phyloP scores from a whole-genome alignment of 2,329 filamentous ascomycete genomes.

The Verticillium longisporum region DNA sequence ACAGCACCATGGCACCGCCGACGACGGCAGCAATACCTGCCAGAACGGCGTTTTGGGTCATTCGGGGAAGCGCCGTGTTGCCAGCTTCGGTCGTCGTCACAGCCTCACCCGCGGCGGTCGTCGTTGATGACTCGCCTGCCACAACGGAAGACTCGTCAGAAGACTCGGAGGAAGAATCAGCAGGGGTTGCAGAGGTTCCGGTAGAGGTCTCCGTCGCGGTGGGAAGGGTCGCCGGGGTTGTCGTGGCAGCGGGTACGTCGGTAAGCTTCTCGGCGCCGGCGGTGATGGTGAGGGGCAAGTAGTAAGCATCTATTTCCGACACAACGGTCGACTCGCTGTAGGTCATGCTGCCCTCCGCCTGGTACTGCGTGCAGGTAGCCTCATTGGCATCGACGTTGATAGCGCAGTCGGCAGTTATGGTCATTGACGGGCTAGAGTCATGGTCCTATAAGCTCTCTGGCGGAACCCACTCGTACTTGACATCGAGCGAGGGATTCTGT shows the following conservation, averaged over 20 bases:
- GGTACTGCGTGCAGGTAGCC: constrained; percentile 15
- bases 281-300: constrained; percentile 26
- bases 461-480: neutral
- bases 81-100: neutral
- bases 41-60: constrained; percentile 26
- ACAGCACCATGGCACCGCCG: constrained; percentile 26
- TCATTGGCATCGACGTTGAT: constrained; percentile 13
- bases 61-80: constrained; percentile 23
- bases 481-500: neutral
- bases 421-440: neutral
- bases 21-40: constrained; percentile 25
- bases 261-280: constrained; percentile 28
- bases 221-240: constrained; percentile 9
- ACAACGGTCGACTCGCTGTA: constrained; percentile 1
- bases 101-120: neutral
- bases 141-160: neutral
- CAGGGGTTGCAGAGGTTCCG: neutral
- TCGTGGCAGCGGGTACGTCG: constrained; percentile 3
- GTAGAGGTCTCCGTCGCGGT: neutral
- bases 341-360: neutral
- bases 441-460: neutral
- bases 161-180: constrained; percentile 4
- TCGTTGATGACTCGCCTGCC: neutral
- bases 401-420: constrained; percentile 13
- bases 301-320: constrained; percentile 11